Evolutionary conservation across 257 asterid species (phyloP).

Genomic region (Lantana camara): DNA sequence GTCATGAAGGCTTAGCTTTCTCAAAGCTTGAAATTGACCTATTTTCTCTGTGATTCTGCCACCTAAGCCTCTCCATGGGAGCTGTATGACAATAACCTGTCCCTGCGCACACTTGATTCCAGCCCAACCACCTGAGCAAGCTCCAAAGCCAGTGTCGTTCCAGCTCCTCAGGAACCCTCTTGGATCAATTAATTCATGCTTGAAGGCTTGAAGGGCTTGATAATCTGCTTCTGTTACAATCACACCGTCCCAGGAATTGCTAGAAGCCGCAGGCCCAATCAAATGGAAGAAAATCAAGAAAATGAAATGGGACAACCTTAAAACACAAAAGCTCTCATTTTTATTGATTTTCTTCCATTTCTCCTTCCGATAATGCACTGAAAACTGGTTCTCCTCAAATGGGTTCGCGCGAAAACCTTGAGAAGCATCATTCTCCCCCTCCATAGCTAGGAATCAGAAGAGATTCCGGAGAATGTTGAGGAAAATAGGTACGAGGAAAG

Average conservation of each 20-base stretch:
- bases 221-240: constrained; percentile 75
- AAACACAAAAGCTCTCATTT: not conserved
- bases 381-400: constrained; percentile 21
- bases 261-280: constrained; percentile 38
- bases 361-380: constrained; percentile 27
- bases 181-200: constrained; percentile 76
- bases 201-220: constrained; percentile 84
- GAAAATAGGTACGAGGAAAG: not conserved
- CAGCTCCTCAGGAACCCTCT: constrained; percentile 82
- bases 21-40: constrained; percentile 78
- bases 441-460: constrained; percentile 4
- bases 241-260: constrained; percentile 78
- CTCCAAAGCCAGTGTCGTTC: constrained; percentile 85
- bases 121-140: constrained; percentile 87
- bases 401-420: constrained; percentile 17
- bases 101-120: constrained; percentile 97
- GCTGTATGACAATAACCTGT: constrained; percentile 91
- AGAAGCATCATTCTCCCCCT: not conserved
- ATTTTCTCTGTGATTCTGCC: constrained; percentile 77
- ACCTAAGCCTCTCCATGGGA: constrained; percentile 85
- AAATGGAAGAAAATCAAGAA: constrained; percentile 29
- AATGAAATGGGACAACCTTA: constrained; percentile 10
- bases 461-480: not conserved
- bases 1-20: constrained; percentile 92
- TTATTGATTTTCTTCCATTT: constrained; percentile 39